phyloP scores from a whole-genome alignment of 2,329 filamentous ascomycete species.

The Neonectria hederae region DNA sequence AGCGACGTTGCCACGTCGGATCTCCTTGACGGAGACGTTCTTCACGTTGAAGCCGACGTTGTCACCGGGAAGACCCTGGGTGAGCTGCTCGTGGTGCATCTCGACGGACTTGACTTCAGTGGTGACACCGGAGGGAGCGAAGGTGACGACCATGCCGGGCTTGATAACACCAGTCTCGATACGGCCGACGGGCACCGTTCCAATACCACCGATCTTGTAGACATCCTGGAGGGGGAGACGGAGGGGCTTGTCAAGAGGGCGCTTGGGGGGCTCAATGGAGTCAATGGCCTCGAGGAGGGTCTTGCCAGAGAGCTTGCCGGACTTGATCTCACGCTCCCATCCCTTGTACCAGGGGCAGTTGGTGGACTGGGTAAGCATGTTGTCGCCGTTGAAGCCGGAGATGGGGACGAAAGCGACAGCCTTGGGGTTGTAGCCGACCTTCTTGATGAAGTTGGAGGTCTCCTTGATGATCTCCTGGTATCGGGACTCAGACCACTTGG shows the following conservation, averaged over 20 bases:
- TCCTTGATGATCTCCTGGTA: slow-evolving; percentile 99
- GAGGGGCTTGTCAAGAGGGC: slow-evolving; percentile 98
- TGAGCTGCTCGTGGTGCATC: slow-evolving; percentile 99
- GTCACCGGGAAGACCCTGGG: slow-evolving; percentile 96
- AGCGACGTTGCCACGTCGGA: slow-evolving; percentile 99
- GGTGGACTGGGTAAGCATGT: slow-evolving; percentile 91
- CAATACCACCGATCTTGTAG: slow-evolving; percentile 99
- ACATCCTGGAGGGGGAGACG: slow-evolving; percentile 99
- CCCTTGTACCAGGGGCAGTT: slow-evolving; percentile 99
- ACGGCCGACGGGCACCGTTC: slow-evolving; percentile 99
- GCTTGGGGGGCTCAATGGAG: slow-evolving; percentile 89
- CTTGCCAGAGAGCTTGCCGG: slow-evolving; percentile 90
- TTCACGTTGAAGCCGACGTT: slow-evolving; percentile 99
- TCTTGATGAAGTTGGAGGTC: slow-evolving; percentile 99
- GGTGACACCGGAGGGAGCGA: slow-evolving; percentile 98
- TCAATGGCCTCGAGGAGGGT: slow-evolving; percentile 99
- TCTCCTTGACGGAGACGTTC: slow-evolving; percentile 99
- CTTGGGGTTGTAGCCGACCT: slow-evolving; percentile 99
- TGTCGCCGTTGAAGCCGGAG: slow-evolving; percentile 99
- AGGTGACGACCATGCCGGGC: slow-evolving; percentile 94
- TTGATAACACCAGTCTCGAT: slow-evolving; percentile 99
- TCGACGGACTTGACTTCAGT: slow-evolving; percentile 99
- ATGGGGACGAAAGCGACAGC: slow-evolving; percentile 97
- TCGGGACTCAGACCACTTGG: slow-evolving; percentile 96
- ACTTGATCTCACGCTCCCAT: slow-evolving; percentile 96